Evolutionary conservation across 2,329 filamentous ascomycete genomes (phyloP), one percentile per base, ranked within the genome.

Genomic region (Penicillium sp.): DNA sequence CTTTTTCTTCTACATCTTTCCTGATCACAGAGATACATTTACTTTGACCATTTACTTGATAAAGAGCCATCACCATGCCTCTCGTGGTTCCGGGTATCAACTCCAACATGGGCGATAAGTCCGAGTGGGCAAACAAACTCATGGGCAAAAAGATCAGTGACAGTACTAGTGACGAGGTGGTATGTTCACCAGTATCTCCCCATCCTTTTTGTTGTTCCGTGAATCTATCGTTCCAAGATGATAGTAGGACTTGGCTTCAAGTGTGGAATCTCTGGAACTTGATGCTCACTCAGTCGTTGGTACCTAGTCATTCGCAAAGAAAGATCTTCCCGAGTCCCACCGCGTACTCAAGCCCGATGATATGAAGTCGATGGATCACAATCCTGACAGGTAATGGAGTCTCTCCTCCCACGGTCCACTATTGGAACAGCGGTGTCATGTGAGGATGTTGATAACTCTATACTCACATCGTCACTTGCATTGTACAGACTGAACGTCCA

Each of bases 61-160:
- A 18, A 18, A 18, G 18, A 18, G 18, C 18, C 18, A 43, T 29
- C 49, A 65, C 12, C 36, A 76, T 76, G 73, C 73, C 73, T 60
- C 72, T 76, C 47, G 69, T 76, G 48, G 65, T 75, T 33, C 72
- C 73, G 18, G 66, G 69, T 43, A 61, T 75, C 56, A 71, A 62
- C 58, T 60, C 61, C 39, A 53, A 54, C 29, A 50, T 60, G 43
- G 61, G 60, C 34, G 61, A 66, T 45, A 66, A 66, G 58, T 60
- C 63, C 28, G 66, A 71, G 44, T 76, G 73, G 73, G 60, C 65
- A 43, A 64, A 59, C 39, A 75, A 74, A 58, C 63, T 76, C 29
- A 63, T 71, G 40, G 73, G 73, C 44, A 76, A 76, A 65, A 73
- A 66, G 45, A 62, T 76, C 36, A 65, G 65, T 34, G 69, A 73